phyloP scores from a whole-genome alignment of 208 protist species.

The Crithidia expoeki region DNA sequence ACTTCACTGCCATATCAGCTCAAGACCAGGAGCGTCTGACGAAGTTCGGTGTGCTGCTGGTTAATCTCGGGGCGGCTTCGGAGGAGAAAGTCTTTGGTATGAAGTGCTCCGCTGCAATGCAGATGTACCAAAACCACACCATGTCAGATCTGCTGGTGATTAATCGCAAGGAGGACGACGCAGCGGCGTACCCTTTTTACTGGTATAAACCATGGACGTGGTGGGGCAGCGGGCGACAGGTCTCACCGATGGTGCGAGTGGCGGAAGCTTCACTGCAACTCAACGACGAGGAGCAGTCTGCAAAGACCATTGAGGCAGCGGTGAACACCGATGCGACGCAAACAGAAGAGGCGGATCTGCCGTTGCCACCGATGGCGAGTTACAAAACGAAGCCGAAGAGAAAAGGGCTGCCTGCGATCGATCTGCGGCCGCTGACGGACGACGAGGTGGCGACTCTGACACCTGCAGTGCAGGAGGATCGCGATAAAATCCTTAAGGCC shows the following conservation, averaged over 20 bases:
- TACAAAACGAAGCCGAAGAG: constrained; percentile 33
- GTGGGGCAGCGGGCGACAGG: constrained; percentile 50
- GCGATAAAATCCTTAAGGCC: constrained; percentile 58
- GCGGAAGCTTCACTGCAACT: background rate
- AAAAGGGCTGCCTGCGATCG: constrained; percentile 53
- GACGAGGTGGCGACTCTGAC: constrained; percentile 45
- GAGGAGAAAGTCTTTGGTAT: constrained; percentile 64
- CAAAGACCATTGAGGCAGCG: constrained; percentile 3
- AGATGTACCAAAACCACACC: constrained; percentile 20
- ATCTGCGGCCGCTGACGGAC: constrained; percentile 48
- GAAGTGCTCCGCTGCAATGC: constrained; percentile 36
- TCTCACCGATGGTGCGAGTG: constrained; percentile 42
- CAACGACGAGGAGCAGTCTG: constrained; percentile 7
- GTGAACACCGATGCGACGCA: background rate
- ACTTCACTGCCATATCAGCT: background rate
- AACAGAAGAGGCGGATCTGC: constrained; percentile 12
- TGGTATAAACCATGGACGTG: constrained; percentile 84
- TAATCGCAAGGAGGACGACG: constrained; percentile 55
- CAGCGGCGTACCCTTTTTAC: constrained; percentile 34
- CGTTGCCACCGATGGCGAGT: constrained; percentile 4
- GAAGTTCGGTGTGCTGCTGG: constrained; percentile 68
- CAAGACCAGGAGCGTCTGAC: constrained; percentile 48
- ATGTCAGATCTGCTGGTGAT: constrained; percentile 66
- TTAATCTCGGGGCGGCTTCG: constrained; percentile 54
- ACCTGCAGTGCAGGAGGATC: constrained; percentile 52